These are phyloP conservation scores for Globisporangium okanoganense DNA, from an alignment of 352 stramenopile genomes.

Conservation along the genomic window DNA sequence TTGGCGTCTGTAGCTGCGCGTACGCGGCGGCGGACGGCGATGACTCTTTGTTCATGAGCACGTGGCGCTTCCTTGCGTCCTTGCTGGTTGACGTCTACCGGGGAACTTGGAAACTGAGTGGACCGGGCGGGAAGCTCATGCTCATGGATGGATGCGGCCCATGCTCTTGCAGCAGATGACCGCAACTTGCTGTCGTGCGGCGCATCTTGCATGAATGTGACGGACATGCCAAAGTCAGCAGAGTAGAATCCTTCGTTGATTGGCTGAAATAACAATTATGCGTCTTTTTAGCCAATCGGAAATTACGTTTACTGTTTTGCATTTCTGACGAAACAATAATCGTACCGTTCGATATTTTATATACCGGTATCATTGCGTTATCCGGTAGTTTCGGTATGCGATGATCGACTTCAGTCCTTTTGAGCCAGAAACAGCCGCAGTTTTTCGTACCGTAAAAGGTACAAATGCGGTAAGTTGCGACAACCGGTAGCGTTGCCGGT, in stretches of 20 bases:
- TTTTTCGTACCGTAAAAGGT: too few species aligned
- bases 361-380: background rate
- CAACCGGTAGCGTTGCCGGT: too few species aligned
- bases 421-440: too few species aligned
- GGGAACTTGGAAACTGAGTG: background rate
- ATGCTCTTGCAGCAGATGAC: background rate
- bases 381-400: too few species aligned
- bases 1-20: slow-evolving; percentile 8
- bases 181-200: background rate
- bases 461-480: too few species aligned
- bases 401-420: too few species aligned
- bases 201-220: slow-evolving; percentile 1
- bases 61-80: background rate
- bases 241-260: background rate
- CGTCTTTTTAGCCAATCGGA: background rate
- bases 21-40: slow-evolving; percentile 2
- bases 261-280: background rate
- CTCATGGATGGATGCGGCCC: background rate
- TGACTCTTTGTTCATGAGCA: background rate
- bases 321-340: slow-evolving; percentile 2
- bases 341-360: background rate
- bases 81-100: background rate
- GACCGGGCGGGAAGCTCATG: background rate
- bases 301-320: slow-evolving; percentile 3
- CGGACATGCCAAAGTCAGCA: background rate